Percentiles rank a stretch among this genome's conserved stretches.
Evolutionary conservation across 352 stramenopile genomes (phyloP).

Genomic region (Pythium periplocum): DNA sequence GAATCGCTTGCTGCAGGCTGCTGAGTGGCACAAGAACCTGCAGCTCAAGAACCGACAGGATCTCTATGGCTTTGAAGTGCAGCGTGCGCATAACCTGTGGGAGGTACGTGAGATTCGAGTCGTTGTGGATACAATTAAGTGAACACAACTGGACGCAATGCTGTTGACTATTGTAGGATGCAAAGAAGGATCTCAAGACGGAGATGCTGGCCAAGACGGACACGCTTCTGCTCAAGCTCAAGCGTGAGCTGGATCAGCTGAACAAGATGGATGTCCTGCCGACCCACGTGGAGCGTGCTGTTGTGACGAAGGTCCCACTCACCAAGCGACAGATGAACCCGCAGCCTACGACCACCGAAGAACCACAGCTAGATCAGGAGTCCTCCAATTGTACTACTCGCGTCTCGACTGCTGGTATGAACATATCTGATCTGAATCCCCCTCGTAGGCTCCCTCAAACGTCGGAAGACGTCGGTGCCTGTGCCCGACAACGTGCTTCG

Average conservation of each 20-base stretch:
- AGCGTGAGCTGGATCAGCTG: slow-evolving; percentile 41
- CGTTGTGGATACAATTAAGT: too few relatives aligned
- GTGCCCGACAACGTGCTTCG: slow-evolving; percentile 37
- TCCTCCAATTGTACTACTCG: too few relatives aligned
- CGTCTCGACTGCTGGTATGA: too few relatives aligned
- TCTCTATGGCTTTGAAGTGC: slow-evolving; percentile 72
- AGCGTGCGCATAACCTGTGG: slow-evolving; percentile 65
- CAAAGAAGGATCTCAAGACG: slow-evolving; percentile 47
- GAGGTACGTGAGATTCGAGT: slow-evolving; percentile 13
- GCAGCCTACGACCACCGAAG: background rate
- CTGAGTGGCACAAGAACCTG: slow-evolving; percentile 76
- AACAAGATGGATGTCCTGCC: slow-evolving; percentile 20
- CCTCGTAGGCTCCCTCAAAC: slow-evolving; percentile 23
- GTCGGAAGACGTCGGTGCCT: slow-evolving; percentile 32
- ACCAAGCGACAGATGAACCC: slow-evolving; percentile 1
- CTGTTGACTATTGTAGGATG: slow-evolving; percentile 21
- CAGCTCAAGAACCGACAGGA: slow-evolving; percentile 83
- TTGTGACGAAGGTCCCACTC: too few relatives aligned
- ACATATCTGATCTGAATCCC: too few relatives aligned
- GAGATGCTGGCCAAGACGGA: slow-evolving; percentile 46
- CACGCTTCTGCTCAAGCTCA: slow-evolving; percentile 37
- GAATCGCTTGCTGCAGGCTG: slow-evolving; percentile 62
- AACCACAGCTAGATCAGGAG: too few relatives aligned
- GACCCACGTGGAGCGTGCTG: slow-evolving; percentile 8
- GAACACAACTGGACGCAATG: background rate